Evolutionary conservation across 2,329 filamentous ascomycete species (phyloP).

Genomic region (Colletotrichum simmondsii): DNA sequence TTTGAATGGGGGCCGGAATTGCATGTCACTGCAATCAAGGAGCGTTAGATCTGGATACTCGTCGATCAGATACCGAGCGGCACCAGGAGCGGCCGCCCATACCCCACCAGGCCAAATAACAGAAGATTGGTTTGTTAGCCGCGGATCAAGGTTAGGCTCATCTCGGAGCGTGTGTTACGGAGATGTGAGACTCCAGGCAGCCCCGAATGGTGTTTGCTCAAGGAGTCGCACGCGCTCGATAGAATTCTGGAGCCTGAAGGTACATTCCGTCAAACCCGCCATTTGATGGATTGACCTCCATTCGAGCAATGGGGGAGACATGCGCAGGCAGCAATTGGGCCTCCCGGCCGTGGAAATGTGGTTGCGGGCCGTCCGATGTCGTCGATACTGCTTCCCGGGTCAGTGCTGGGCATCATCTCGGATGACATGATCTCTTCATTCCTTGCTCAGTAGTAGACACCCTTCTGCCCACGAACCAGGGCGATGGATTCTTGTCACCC

Average conservation of each 20-base stretch:
- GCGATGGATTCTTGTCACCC: conserved; percentile 15
- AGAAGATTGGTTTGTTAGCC: conserved; percentile 1
- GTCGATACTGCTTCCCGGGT: not conserved
- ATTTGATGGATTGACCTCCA: not conserved
- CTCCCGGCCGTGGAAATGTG: not conserved
- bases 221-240: not conserved
- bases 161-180: not conserved
- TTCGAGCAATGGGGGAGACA: not conserved
- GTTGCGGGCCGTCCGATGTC: not conserved
- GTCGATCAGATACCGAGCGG: not conserved
- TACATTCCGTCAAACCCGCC: not conserved
- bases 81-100: not conserved
- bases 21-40: not conserved
- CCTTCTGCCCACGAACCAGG: conserved; percentile 31
- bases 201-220: not conserved
- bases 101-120: not conserved
- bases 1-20: not conserved
- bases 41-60: not conserved
- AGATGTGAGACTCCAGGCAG: conserved; percentile 3
- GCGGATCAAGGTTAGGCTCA: not conserved
- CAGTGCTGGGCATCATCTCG: not conserved
- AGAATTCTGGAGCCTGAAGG: conserved; percentile 13
- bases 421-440: conserved; percentile 4
- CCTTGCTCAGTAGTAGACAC: not conserved
- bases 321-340: conserved; percentile 22